A percentile compares a stretch with the other conserved stretches of the same genome.
Evolutionary conservation across 495 filamentous ascomycete species (phyloP).

Genomic region (Parathielavia hyrcaniae): DNA sequence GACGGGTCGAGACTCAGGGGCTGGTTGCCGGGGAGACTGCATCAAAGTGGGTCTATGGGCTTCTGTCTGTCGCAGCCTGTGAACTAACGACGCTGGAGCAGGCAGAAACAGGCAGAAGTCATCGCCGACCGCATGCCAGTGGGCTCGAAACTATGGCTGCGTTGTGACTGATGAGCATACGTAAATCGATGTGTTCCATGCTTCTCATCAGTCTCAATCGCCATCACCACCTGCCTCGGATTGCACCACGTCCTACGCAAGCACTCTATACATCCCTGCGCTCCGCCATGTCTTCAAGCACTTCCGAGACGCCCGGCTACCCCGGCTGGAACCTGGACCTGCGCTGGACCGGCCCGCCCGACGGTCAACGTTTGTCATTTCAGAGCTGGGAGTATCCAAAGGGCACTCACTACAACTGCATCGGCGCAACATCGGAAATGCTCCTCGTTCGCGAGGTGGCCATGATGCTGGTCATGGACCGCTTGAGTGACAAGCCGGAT

Average conservation of each 20-base stretch:
- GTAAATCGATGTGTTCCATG: too few species aligned
- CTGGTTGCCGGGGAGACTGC: neutral
- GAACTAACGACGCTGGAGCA: neutral
- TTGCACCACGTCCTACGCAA: neutral
- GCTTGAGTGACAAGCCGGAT: slow-evolving; percentile 38
- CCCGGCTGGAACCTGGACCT: slow-evolving; percentile 12
- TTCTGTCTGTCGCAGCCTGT: neutral
- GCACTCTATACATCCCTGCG: neutral
- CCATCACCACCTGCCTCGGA: too few species aligned
- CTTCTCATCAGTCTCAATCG: too few species aligned
- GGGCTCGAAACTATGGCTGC: too few species aligned
- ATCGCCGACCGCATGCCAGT: too few species aligned
- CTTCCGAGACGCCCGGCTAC: neutral
- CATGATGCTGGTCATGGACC: slow-evolving; percentile 39
- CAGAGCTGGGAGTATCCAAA: neutral
- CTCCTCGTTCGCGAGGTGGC: slow-evolving; percentile 33
- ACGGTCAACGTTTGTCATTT: too few species aligned
- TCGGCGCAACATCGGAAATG: slow-evolving; percentile 12
- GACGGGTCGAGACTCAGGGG: neutral
- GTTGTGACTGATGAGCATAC: too few species aligned
- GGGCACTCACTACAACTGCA: slow-evolving; percentile 5
- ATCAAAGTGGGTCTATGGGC: neutral
- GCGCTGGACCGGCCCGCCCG: neutral
- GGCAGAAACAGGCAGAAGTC: neutral
- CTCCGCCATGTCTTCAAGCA: neutral